Conservation (phyloP, 2,329 filamentous ascomycete genomes). For the Didymella exigua region DNA sequence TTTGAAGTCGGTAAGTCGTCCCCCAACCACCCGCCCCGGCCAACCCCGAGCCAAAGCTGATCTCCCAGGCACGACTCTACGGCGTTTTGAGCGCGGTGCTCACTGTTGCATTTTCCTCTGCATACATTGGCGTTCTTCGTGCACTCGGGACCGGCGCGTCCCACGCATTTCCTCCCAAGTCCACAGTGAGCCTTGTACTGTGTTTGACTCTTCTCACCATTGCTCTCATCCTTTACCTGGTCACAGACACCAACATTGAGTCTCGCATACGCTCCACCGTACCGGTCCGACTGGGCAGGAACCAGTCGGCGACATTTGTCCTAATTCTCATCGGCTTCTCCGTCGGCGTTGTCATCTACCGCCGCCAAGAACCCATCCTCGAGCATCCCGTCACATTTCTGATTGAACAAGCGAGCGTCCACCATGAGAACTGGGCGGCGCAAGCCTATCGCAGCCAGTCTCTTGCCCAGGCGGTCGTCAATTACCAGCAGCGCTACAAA, state of each 20-base stretch:
- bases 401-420: conserved; percentile 56
- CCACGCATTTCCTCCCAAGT: conserved; percentile 42
- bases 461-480: conserved; percentile 56
- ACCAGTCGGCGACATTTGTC: conserved; percentile 43
- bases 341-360: conserved; percentile 43
- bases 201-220: conserved; percentile 41
- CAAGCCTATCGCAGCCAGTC: conserved; percentile 56
- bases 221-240: conserved; percentile 37
- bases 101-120: conserved; percentile 42
- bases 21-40: not conserved
- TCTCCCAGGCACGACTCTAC: conserved; percentile 36
- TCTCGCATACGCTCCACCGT: conserved; percentile 36
- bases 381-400: conserved; percentile 63
- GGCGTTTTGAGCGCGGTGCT: conserved; percentile 45
- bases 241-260: conserved; percentile 40
- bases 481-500: conserved; percentile 60
- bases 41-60: conserved; percentile 16
- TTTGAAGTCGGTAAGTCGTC: conserved; percentile 38
- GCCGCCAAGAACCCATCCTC: conserved; percentile 48
- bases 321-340: conserved; percentile 50
- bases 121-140: conserved; percentile 42
- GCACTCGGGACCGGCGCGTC: conserved; percentile 42
- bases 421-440: conserved; percentile 57
- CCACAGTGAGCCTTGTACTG: conserved; percentile 37
- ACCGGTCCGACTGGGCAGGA: conserved; percentile 40